phyloP scores from a whole-genome alignment of 2,329 filamentous ascomycete species.

The Sarocladium strictum region DNA sequence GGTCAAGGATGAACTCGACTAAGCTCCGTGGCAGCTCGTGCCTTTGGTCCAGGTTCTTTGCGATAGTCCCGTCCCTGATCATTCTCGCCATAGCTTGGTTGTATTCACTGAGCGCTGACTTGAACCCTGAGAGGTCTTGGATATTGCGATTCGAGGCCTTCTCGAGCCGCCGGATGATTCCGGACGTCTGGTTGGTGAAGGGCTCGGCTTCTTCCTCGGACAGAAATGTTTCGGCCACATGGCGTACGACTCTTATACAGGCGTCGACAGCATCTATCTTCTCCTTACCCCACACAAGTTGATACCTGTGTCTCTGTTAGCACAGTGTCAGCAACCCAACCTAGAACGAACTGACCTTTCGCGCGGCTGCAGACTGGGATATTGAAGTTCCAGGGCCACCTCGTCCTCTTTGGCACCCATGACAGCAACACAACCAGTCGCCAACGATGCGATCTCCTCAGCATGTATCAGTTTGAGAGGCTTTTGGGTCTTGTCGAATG shows the following conservation, averaged over 20 bases:
- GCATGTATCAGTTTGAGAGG: slow-evolving; percentile 51
- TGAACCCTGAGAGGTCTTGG: slow-evolving; percentile 61
- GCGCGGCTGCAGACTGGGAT: slow-evolving; percentile 66
- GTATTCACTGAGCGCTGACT: slow-evolving; percentile 66
- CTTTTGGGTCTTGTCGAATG: slow-evolving; percentile 37
- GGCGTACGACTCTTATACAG: slow-evolving; percentile 63
- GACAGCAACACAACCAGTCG: slow-evolving; percentile 44
- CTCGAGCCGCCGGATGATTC: slow-evolving; percentile 71
- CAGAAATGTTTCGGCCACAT: slow-evolving; percentile 71
- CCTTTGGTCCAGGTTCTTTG: slow-evolving; percentile 62
- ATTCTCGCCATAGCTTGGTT: slow-evolving; percentile 64
- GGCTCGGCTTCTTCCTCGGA: slow-evolving; percentile 60
- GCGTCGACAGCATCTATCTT: slow-evolving; percentile 72
- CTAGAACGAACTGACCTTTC: slow-evolving; percentile 51
- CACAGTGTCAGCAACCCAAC: not conserved
- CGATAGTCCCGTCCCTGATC: slow-evolving; percentile 64
- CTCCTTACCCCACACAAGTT: slow-evolving; percentile 73
- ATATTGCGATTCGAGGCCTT: slow-evolving; percentile 65
- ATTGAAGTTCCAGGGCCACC: slow-evolving; percentile 66
- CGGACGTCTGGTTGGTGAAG: slow-evolving; percentile 66
- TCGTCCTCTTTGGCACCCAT: slow-evolving; percentile 45
- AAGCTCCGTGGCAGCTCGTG: slow-evolving; percentile 66
- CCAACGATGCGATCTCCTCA: slow-evolving; percentile 46
- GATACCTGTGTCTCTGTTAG: slow-evolving; percentile 29
- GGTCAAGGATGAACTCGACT: slow-evolving; percentile 74